Percentiles rank a stretch among this genome's conserved stretches.
Evolutionary conservation across 225 moss, liverwort and hornwort species (phyloP).

Genomic region (Pleurozium schreberi): DNA sequence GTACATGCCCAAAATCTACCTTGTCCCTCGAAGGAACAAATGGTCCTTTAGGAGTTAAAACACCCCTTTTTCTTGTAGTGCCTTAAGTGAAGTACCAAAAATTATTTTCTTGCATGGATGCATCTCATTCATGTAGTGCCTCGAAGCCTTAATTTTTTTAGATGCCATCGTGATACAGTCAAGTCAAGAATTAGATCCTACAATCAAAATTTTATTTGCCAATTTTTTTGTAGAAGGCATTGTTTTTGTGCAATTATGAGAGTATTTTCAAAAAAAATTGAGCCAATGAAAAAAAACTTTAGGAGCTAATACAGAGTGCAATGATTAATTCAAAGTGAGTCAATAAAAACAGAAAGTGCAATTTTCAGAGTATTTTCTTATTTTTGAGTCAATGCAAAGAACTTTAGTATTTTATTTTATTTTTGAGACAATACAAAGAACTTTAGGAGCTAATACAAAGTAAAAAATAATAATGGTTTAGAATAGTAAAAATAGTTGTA

Average conservation of each 20-base stretch:
- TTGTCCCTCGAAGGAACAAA: too few species aligned
- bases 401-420: not conserved
- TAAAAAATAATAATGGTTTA: rapidly evolving
- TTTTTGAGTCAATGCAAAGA: not conserved
- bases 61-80: too few species aligned
- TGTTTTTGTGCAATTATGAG: not conserved
- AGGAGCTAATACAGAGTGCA: not conserved
- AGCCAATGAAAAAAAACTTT: too few species aligned
- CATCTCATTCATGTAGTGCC: too few species aligned
- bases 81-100: too few species aligned
- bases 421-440: not conserved
- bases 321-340: not conserved
- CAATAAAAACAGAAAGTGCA: not conserved
- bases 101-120: too few species aligned
- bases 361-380: too few species aligned
- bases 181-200: not conserved
- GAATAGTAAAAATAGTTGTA: too few species aligned
- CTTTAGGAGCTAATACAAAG: not conserved
- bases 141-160: not conserved
- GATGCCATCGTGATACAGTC: not conserved
- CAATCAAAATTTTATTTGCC: not conserved
- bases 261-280: not conserved
- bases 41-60: too few species aligned
- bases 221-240: too few species aligned
- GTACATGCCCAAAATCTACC: too few species aligned